A percentile compares a stretch with the other conserved stretches of the same genome.
These are phyloP conservation scores for Curvularia hawaiiensis DNA, from an alignment of 2,329 filamentous ascomycete species.

Conservation along the genomic window DNA sequence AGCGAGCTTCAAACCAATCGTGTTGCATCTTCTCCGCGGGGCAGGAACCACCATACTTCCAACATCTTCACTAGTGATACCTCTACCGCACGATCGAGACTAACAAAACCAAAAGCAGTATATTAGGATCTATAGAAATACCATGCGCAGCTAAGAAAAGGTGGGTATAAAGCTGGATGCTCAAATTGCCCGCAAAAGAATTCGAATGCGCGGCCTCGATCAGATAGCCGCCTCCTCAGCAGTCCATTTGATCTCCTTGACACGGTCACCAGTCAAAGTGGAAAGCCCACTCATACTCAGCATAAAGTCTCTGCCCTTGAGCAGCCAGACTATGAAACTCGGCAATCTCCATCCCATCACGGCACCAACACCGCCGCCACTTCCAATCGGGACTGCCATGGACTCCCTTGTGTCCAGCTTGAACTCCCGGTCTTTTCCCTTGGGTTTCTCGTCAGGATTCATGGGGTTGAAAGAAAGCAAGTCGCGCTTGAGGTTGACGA, in stretches of 20 bases:
- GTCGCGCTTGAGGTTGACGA: conserved; percentile 55
- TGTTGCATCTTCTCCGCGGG: conserved; percentile 14
- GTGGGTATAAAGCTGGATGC: not conserved
- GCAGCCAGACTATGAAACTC: conserved; percentile 46
- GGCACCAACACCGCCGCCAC: conserved; percentile 41
- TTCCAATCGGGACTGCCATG: conserved; percentile 42
- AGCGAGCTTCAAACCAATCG: conserved; percentile 18
- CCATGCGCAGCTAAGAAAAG: not conserved
- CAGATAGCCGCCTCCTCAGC: conserved; percentile 30
- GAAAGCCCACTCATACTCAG: conserved; percentile 23
- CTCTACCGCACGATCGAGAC: not conserved
- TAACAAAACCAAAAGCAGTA: not conserved
- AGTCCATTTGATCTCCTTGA: conserved; percentile 35
- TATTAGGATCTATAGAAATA: not conserved
- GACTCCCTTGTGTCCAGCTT: conserved; percentile 29
- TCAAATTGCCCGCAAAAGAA: not conserved
- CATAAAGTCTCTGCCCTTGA: conserved; percentile 52
- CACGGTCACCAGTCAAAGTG: conserved; percentile 21
- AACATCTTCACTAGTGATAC: not conserved
- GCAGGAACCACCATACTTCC: conserved; percentile 1
- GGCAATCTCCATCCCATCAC: conserved; percentile 48
- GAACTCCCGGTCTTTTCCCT: conserved; percentile 35
- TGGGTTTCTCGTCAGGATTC: conserved; percentile 26
- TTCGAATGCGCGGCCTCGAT: not conserved
- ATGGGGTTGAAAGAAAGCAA: conserved; percentile 41